These are phyloP conservation scores for Lasiosphaeria hispida DNA, from an alignment of 495 filamentous ascomycete genomes.

Conservation along the genomic window DNA sequence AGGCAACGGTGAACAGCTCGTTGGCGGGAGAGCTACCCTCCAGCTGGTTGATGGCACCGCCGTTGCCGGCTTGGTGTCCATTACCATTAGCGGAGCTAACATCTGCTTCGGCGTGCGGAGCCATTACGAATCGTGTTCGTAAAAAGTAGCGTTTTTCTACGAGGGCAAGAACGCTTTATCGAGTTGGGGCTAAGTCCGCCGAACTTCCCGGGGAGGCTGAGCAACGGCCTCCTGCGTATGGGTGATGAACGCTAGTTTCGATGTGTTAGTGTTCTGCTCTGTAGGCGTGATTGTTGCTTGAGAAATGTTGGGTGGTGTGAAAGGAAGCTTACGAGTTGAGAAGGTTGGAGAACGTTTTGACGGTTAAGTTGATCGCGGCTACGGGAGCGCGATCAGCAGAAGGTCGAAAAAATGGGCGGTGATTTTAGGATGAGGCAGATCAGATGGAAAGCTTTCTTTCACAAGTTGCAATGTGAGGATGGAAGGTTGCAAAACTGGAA, in stretches of 20 bases:
- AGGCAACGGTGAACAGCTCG: constrained; percentile 80
- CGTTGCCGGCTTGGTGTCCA: constrained; percentile 67
- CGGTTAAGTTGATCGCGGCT: constrained; percentile 58
- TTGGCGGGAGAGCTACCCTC: constrained; percentile 34
- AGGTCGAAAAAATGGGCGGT: constrained; percentile 17
- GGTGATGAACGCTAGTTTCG: constrained; percentile 76
- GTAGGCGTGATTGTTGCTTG: background rate
- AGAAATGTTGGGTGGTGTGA: constrained; percentile 2
- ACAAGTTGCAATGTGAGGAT: background rate
- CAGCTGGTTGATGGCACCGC: constrained; percentile 27
- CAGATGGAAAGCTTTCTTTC: too few relatives aligned
- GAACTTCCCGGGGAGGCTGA: constrained; percentile 82
- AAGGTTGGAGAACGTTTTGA: constrained; percentile 89
- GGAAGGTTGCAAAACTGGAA: background rate
- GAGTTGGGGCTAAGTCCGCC: constrained; percentile 70
- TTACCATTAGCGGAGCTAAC: constrained; percentile 72
- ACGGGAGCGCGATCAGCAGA: constrained; percentile 47
- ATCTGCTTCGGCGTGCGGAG: constrained; percentile 83
- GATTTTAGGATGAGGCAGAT: background rate
- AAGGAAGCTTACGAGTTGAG: constrained; percentile 70
- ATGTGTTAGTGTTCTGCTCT: constrained; percentile 14
- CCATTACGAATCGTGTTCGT: constrained; percentile 56
- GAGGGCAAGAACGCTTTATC: constrained; percentile 45
- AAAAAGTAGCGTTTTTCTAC: constrained; percentile 21
- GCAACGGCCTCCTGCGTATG: constrained; percentile 95